These are phyloP conservation scores for Prunus armeniaca DNA, from an alignment of 306 rosid species.

Conservation along the genomic window DNA sequence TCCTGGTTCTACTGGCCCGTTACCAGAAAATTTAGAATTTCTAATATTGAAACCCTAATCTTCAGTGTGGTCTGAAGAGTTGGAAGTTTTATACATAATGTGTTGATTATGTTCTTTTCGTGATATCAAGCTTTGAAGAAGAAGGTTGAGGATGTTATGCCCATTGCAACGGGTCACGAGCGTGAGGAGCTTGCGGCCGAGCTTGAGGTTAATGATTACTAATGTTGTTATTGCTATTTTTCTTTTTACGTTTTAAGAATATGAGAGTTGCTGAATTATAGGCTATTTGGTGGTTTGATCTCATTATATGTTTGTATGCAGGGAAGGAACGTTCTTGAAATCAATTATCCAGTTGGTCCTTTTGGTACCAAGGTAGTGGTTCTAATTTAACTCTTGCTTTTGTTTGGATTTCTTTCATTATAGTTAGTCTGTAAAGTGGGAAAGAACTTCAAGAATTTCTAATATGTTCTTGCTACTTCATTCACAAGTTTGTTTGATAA, in stretches of 20 bases:
- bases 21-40: background rate
- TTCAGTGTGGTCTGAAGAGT: background rate
- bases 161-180: slow-evolving; percentile 43
- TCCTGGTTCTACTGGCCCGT: no score
- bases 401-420: background rate
- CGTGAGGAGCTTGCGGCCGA: slow-evolving; percentile 36
- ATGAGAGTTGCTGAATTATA: background rate
- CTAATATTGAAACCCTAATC: background rate
- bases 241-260: background rate
- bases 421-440: background rate
- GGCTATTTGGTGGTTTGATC: background rate
- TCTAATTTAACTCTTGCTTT: background rate
- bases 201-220: slow-evolving; percentile 30
- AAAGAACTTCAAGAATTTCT: background rate
- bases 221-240: background rate
- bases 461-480: background rate
- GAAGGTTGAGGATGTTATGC: slow-evolving; percentile 27
- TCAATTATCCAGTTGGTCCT: slow-evolving; percentile 42
- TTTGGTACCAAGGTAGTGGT: slow-evolving; percentile 44
- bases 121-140: slow-evolving; percentile 23
- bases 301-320: slow-evolving; percentile 16
- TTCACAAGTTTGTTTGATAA: background rate
- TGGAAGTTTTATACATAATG: background rate
- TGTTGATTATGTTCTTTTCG: background rate
- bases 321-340: slow-evolving; percentile 45